A percentile compares a stretch with the other conserved stretches of the same genome.
Evolutionary conservation across 345 rosid species (phyloP).

Genomic region (Gossypium turneri): DNA sequence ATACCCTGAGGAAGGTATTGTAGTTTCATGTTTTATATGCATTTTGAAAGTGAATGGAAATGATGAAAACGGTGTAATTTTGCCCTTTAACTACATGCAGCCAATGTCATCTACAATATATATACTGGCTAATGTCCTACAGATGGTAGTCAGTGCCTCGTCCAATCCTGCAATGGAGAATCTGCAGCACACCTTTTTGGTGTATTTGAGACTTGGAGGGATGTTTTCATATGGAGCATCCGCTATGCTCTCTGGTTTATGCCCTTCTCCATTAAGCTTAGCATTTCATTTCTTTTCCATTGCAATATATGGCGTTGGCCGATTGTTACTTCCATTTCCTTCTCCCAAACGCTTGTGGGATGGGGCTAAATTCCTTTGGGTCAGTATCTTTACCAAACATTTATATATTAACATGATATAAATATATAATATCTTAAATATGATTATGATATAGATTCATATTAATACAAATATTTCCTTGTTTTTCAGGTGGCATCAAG

Average conservation of each 20-base stretch:
- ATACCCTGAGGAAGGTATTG: constrained; percentile 13
- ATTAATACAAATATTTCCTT: no score
- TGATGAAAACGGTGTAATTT: background rate
- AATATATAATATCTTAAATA: background rate
- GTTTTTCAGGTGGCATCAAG: constrained; percentile 14
- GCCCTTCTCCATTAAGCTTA: constrained; percentile 29
- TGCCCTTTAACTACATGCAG: constrained; percentile 7
- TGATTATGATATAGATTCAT: no score
- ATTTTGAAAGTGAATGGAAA: background rate
- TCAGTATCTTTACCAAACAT: background rate
- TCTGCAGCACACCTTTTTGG: constrained; percentile 36
- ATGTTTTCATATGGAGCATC: constrained; percentile 31
- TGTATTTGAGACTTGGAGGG: constrained; percentile 39
- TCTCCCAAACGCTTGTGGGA: constrained; percentile 27
- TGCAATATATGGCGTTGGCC: constrained; percentile 27
- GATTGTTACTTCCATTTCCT: constrained; percentile 32
- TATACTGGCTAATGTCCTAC: constrained; percentile 33
- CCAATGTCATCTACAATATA: constrained; percentile 41
- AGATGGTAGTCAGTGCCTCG: constrained; percentile 29
- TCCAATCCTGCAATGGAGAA: constrained; percentile 24
- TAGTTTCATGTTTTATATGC: background rate
- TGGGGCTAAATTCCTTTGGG: constrained; percentile 28
- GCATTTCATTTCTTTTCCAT: constrained; percentile 37
- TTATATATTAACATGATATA: background rate
- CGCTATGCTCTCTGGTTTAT: constrained; percentile 33